Base-by-base conservation (phyloP, 1,139 yeast genomes). In the Arxiozyma bovina region DNA sequence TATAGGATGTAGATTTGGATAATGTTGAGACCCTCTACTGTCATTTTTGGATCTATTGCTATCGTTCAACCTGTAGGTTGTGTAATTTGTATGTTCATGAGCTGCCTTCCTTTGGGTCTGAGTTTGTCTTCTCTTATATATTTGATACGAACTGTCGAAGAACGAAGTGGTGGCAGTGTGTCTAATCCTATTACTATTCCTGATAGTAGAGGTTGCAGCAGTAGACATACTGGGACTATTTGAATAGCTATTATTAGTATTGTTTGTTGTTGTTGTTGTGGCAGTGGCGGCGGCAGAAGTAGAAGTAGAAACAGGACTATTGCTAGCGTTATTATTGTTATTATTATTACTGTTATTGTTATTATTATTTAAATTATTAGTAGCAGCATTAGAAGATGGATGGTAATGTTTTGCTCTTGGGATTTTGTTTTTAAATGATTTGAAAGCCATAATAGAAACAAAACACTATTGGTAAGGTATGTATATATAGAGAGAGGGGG, bases 131-230 rank as follows among this genome's bases (percentile, higher is more conserved):
- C n/a, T 62, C 53, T 63, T 50, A 55, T 64, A 61, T 46, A 64
- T 66, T 50, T 64, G 67, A 51, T 65, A 65, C n/a, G 69, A 63
- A 54, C 64, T 63, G 48, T 65, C 69, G 44, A 65, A 65, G 45
- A 65, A 65, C n/a, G 65, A 57, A 1, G 67, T 59, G 4, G 68
- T 54, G 1, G 47, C 4, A 5, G 22, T 23, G n/a, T 34, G 40
- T 15, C 40, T 34, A 34, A 34, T 34, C n/a, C n/a, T 34, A 25
- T 45, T 45, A n/a, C 30, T 45, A 25, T 12, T 34, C 6, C 40
- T 34, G n/a, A 34, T 12, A 3, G 18, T 17, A 8, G 47, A 45
- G n/a, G 9, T 27, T n/a, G 40, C 20, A 25, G 40, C 20, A 17
- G 46, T 21, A 15, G 47, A 45, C 15, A 30, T 45, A 25, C 27